These are phyloP conservation scores for Phytophthora brassicae DNA, from an alignment of 352 stramenopile genomes.

Conservation along the genomic window DNA sequence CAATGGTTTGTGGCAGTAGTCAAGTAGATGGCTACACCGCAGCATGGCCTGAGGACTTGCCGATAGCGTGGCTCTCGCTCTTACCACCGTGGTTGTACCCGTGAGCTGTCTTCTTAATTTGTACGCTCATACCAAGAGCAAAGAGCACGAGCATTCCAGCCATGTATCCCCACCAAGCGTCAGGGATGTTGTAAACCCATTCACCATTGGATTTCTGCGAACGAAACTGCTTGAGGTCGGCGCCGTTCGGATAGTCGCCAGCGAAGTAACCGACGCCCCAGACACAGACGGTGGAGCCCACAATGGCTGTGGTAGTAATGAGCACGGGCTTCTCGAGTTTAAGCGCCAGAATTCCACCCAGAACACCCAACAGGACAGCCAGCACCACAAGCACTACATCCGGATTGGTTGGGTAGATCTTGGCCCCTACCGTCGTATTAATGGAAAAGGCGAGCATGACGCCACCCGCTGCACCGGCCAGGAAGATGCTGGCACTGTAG, in stretches of 20 bases:
- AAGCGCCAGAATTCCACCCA: constrained; percentile 46
- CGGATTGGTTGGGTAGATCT: constrained; percentile 53
- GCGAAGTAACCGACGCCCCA: constrained; percentile 72
- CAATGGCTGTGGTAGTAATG: constrained; percentile 58
- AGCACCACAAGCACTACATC: constrained; percentile 47
- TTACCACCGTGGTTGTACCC: constrained; percentile 50
- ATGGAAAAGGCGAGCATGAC: constrained; percentile 54
- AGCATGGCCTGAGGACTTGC: constrained; percentile 28
- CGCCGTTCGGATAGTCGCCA: constrained; percentile 63
- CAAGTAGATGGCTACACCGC: constrained; percentile 21
- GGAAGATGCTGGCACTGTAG: constrained; percentile 54
- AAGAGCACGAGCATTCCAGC: constrained; percentile 57
- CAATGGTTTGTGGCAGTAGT: not conserved
- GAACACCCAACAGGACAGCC: constrained; percentile 39
- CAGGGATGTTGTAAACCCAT: constrained; percentile 65
- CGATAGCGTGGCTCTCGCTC: constrained; percentile 30
- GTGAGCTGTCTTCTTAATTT: constrained; percentile 63
- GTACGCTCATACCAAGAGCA: constrained; percentile 55
- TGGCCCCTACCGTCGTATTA: constrained; percentile 50
- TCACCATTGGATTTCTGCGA: constrained; percentile 35
- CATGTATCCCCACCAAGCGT: constrained; percentile 79
- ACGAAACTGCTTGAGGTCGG: constrained; percentile 52
- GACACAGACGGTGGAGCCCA: constrained; percentile 52
- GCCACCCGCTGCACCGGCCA: constrained; percentile 43
- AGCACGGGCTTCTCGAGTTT: constrained; percentile 61